Evolutionary conservation across 2,329 filamentous ascomycete species (phyloP).

Genomic region (Chaetothyriales sp.): DNA sequence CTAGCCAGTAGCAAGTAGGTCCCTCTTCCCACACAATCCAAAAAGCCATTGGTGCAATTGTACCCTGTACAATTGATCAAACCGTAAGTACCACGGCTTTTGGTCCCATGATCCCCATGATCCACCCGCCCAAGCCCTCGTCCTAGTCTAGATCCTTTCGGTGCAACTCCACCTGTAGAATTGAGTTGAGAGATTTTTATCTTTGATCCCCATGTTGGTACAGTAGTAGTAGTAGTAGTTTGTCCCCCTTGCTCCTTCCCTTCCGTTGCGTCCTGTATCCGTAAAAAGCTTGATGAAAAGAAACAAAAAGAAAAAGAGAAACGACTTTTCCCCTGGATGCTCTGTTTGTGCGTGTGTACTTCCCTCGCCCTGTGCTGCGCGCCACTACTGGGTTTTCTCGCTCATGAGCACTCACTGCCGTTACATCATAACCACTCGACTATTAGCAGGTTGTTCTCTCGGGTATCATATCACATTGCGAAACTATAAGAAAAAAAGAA

Average conservation of each 20-base stretch:
- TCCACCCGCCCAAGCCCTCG: no score
- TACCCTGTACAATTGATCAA: no score
- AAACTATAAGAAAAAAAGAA: slow-evolving; percentile 7
- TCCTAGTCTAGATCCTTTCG: no score
- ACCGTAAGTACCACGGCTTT: no score
- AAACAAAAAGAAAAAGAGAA: not conserved
- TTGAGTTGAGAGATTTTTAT: not conserved
- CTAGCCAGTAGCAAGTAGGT: no score
- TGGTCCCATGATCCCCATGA: no score
- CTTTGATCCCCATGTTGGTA: not conserved
- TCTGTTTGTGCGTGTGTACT: not conserved
- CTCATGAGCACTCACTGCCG: not conserved
- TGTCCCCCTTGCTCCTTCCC: not conserved
- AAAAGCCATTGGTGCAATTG: no score
- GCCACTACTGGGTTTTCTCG: not conserved
- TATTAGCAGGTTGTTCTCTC: not conserved
- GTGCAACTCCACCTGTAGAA: not conserved
- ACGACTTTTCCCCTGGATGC: not conserved
- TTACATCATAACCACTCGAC: not conserved
- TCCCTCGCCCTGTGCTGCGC: not conserved
- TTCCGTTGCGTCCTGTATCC: not conserved
- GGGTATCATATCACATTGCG: not conserved
- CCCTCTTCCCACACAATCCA: no score
- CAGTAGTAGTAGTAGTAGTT: not conserved
- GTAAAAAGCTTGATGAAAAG: not conserved